Evolutionary conservation across 2,329 filamentous ascomycete species (phyloP).

Genomic region (Trichoderma sp.): DNA sequence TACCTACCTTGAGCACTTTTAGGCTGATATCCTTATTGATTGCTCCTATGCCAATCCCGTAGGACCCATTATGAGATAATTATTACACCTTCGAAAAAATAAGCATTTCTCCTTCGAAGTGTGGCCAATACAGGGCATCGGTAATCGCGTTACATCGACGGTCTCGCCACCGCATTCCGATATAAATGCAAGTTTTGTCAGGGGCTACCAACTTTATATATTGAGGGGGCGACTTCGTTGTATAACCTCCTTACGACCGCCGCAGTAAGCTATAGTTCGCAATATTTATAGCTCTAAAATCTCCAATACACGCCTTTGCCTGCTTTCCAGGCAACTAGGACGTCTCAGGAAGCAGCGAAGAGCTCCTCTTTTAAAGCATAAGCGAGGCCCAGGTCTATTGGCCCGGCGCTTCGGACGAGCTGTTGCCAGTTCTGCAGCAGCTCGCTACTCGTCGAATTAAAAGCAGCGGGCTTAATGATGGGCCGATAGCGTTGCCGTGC

Average conservation of each 20-base stretch:
- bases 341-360: constrained; percentile 1
- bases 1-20: constrained; percentile 10
- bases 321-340: background rate
- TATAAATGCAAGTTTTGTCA: background rate
- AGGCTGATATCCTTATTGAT: constrained; percentile 20
- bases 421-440: constrained; percentile 3
- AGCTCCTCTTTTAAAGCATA: background rate
- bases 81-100: constrained; percentile 9
- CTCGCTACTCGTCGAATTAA: background rate
- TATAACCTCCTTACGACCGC: background rate
- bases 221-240: constrained; percentile 4
- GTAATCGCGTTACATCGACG: background rate
- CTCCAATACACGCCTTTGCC: background rate
- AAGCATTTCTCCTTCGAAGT: background rate
- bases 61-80: constrained; percentile 16
- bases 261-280: background rate
- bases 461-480: background rate
- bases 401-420: background rate
- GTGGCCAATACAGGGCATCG: no score
- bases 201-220: background rate
- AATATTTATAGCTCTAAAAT: no score
- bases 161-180: background rate
- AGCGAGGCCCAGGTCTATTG: constrained; percentile 1
- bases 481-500: constrained; percentile 18
- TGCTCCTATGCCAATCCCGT: background rate